Evolutionary conservation across 768 basidiomycete species (phyloP).

Genomic region (Mrakia blollopis): DNA sequence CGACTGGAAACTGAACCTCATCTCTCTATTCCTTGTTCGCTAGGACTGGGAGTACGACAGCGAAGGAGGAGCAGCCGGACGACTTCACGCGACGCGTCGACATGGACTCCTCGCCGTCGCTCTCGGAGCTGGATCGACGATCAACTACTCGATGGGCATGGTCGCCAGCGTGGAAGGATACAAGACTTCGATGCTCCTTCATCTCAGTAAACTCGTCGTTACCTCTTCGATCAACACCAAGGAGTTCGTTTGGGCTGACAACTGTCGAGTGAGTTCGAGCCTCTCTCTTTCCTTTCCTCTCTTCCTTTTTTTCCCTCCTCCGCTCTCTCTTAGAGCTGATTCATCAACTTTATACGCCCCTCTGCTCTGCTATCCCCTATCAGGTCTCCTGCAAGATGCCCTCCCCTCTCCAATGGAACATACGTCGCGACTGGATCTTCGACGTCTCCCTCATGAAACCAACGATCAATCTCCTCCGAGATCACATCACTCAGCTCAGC

Average conservation of each 20-base stretch:
- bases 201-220: conserved; percentile 70
- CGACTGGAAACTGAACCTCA: background rate
- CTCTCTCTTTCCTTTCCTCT: background rate
- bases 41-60: conserved; percentile 95
- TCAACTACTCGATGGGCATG: conserved; percentile 81
- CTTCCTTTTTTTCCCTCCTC: background rate
- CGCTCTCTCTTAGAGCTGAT: conserved; percentile 12
- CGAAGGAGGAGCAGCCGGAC: background rate
- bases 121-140: conserved; percentile 34
- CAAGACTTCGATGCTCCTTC: conserved; percentile 69
- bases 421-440: conserved; percentile 70
- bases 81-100: conserved; percentile 62
- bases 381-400: conserved; percentile 53
- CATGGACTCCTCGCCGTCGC: conserved; percentile 3
- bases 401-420: conserved; percentile 76
- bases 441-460: conserved; percentile 67
- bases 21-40: background rate
- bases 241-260: conserved; percentile 66
- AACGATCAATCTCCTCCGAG: conserved; percentile 70
- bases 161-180: conserved; percentile 68
- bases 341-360: background rate
- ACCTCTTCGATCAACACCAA: conserved; percentile 87
- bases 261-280: conserved; percentile 59
- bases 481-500: conserved; percentile 89
- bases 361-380: background rate